Percentiles rank a stretch among this genome's conserved stretches.
These are phyloP conservation scores for Cytospora schulzeri DNA, from an alignment of 2,329 filamentous ascomycete species.

Conservation along the genomic window DNA sequence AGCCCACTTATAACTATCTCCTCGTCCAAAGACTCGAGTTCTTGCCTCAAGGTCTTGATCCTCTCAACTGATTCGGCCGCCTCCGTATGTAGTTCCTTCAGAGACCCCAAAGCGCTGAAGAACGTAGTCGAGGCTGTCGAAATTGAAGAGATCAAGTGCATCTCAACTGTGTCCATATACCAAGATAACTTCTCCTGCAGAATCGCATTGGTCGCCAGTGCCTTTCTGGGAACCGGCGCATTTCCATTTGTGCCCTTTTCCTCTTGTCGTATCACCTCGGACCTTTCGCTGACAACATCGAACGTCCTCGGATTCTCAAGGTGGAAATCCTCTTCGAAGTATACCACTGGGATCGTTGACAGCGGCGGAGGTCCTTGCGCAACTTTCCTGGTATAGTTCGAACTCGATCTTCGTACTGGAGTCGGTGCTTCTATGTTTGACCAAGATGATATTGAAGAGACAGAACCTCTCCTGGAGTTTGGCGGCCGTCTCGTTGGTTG, in stretches of 20 bases:
- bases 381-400: constrained; percentile 57
- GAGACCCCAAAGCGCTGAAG: constrained; percentile 87
- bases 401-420: constrained; percentile 48
- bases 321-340: constrained; percentile 93
- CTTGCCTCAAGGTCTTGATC: constrained; percentile 78
- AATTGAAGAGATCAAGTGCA: constrained; percentile 94
- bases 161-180: constrained; percentile 99
- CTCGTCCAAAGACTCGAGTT: constrained; percentile 78
- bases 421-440: constrained; percentile 51
- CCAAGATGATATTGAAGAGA: constrained; percentile 52
- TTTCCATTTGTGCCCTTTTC: constrained; percentile 59
- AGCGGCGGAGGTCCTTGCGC: constrained; percentile 78
- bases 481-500: constrained; percentile 47
- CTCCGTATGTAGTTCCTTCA: constrained; percentile 89
- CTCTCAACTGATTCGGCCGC: constrained; percentile 86
- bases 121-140: constrained; percentile 95
- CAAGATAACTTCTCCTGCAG: constrained; percentile 97
- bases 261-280: constrained; percentile 83
- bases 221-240: constrained; percentile 70
- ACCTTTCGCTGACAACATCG: constrained; percentile 93
- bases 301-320: constrained; percentile 96
- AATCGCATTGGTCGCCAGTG: constrained; percentile 93
- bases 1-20: constrained; percentile 86
- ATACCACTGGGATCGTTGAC: constrained; percentile 88
- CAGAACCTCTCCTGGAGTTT: constrained; percentile 44